A percentile compares a stretch with the other conserved stretches of the same genome.
These are phyloP conservation scores for Noccaea caerulescens DNA, from an alignment of 345 rosid species.

Conservation along the genomic window DNA sequence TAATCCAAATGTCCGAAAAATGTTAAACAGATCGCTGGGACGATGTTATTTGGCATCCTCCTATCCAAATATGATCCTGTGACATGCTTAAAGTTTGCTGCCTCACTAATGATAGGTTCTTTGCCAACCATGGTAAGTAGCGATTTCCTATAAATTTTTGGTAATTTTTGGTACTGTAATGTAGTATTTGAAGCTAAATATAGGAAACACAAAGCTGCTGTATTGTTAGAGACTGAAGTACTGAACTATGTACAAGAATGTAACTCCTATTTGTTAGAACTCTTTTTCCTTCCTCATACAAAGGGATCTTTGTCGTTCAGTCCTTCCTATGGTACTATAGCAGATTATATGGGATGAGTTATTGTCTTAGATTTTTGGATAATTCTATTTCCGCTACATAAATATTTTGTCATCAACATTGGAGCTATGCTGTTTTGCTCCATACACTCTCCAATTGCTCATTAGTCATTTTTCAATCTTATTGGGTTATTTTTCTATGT, in stretches of 20 bases:
- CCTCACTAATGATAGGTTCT: slow-evolving; percentile 68
- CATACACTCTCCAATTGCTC: not conserved
- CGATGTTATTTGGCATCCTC: slow-evolving; percentile 80
- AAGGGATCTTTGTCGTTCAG: not conserved
- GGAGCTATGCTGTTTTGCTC: slow-evolving; percentile 22
- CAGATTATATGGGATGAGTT: not conserved
- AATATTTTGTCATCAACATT: not conserved
- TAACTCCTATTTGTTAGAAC: not conserved
- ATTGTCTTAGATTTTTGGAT: not conserved
- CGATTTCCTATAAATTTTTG: slow-evolving; percentile 17
- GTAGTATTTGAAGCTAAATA: slow-evolving; percentile 1
- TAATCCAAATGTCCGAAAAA: slow-evolving; percentile 7
- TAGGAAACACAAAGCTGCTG: slow-evolving; percentile 9
- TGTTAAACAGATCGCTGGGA: slow-evolving; percentile 75
- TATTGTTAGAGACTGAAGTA: not conserved
- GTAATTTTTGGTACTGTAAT: slow-evolving; percentile 19
- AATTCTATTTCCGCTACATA: not conserved
- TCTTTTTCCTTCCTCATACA: not conserved
- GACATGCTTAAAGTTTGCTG: slow-evolving; percentile 84
- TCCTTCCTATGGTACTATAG: not conserved
- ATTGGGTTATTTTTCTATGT: not conserved
- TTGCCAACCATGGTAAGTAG: slow-evolving; percentile 79
- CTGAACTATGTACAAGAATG: not conserved
- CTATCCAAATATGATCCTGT: slow-evolving; percentile 78
- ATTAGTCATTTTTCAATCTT: not conserved